Conservation (phyloP, 2,329 filamentous ascomycete species). For the Aspergillus quadricinctus region DNA sequence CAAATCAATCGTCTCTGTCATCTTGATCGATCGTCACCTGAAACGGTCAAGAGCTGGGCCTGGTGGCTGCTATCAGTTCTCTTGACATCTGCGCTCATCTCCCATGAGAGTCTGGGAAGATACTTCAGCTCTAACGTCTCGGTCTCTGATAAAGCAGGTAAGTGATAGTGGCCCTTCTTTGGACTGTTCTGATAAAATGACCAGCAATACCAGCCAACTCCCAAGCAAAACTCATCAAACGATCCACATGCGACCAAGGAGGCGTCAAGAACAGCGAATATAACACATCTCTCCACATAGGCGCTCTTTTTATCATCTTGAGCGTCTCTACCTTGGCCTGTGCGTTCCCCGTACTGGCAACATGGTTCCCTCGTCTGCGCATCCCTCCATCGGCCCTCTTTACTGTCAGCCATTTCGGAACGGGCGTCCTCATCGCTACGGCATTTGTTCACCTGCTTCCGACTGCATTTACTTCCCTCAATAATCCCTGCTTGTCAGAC, state of each 20-base stretch:
- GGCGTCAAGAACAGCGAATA: conserved; percentile 41
- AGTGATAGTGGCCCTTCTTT: background rate
- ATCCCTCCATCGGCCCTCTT: conserved; percentile 46
- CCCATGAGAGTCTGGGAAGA: conserved; percentile 12
- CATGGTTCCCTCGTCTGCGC: conserved; percentile 53
- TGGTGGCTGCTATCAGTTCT: conserved; percentile 25
- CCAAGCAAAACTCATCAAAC: conserved; percentile 4
- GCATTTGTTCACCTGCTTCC: conserved; percentile 75
- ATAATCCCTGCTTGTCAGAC: conserved; percentile 50
- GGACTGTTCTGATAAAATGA: background rate
- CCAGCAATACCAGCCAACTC: background rate
- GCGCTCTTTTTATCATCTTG: conserved; percentile 61
- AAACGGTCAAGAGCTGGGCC: conserved; percentile 18
- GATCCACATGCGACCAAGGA: conserved; percentile 25
- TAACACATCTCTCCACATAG: conserved; percentile 60
- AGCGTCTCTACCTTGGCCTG: conserved; percentile 53
- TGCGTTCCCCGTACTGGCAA: conserved; percentile 62
- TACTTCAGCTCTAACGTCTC: conserved; percentile 4
- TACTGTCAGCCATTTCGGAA: conserved; percentile 68
- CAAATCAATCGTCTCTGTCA: background rate
- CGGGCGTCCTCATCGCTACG: conserved; percentile 79
- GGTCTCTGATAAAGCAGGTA: background rate
- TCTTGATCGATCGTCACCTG: conserved; percentile 3
- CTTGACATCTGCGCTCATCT: conserved; percentile 19
- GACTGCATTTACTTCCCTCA: conserved; percentile 53